Conservation (phyloP, 1,139 yeast genomes). For the Debaryomycetaceae sp. region DNA sequence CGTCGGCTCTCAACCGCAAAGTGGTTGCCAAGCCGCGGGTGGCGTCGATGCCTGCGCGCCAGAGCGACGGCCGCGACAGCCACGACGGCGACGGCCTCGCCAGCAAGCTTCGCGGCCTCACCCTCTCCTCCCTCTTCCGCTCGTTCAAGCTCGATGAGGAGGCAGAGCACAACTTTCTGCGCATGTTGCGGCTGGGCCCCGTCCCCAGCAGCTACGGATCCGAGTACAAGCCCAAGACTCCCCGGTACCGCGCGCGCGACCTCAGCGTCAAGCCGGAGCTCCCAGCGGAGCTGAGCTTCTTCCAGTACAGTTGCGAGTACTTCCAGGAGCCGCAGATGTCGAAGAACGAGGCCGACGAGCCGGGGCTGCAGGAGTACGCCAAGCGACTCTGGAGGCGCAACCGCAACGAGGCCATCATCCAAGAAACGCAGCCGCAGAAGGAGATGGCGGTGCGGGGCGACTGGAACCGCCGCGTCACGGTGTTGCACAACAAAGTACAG, state of each 20-base stretch:
- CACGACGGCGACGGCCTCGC: constrained; percentile 29
- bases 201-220: constrained; percentile 44
- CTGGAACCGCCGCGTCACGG: constrained; percentile 68
- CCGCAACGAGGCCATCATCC: constrained; percentile 81
- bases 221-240: constrained; percentile 49
- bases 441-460: constrained; percentile 78
- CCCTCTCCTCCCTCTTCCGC: constrained; percentile 41
- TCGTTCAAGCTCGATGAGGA: constrained; percentile 42
- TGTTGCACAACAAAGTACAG: constrained; percentile 70
- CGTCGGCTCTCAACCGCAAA: constrained; percentile 26
- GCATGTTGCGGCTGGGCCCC: constrained; percentile 36
- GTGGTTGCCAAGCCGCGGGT: constrained; percentile 28
- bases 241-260: constrained; percentile 44
- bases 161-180: constrained; percentile 33
- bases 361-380: constrained; percentile 85
- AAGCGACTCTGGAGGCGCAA: constrained; percentile 85
- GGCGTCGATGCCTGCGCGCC: constrained; percentile 26
- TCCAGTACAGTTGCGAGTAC: constrained; percentile 86
- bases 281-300: constrained; percentile 70
- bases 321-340: constrained; percentile 97
- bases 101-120: constrained; percentile 30
- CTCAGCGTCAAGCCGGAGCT: constrained; percentile 37
- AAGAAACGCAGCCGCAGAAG: constrained; percentile 87
- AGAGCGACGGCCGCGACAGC: constrained; percentile 12
- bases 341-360: constrained; percentile 81